phyloP scores from a whole-genome alignment of 306 rosid genomes.

The Cicer bijugum region DNA sequence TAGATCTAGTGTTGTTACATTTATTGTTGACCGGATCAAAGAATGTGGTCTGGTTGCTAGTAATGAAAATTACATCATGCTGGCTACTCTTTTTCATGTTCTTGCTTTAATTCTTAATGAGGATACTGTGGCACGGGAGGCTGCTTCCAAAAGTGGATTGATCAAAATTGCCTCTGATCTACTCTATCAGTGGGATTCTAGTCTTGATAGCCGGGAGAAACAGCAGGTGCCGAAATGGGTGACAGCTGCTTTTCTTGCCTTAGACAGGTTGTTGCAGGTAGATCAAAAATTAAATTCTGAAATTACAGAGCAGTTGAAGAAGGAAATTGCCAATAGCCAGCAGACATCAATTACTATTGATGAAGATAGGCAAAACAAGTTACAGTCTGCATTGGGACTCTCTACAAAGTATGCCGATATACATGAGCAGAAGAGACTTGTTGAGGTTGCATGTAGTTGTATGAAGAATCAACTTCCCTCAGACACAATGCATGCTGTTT shows the following conservation, averaged over 20 bases:
- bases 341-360: slow-evolving; percentile 73
- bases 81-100: slow-evolving; percentile 92
- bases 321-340: slow-evolving; percentile 60
- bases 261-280: slow-evolving; percentile 90
- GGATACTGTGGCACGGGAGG: slow-evolving; percentile 80
- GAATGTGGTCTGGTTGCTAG: slow-evolving; percentile 64
- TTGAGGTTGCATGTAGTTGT: slow-evolving; percentile 91
- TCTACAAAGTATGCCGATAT: slow-evolving; percentile 69
- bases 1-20: slow-evolving; percentile 69
- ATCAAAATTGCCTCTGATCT: slow-evolving; percentile 77
- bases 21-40: slow-evolving; percentile 77
- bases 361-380: slow-evolving; percentile 79
- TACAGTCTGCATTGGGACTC: slow-evolving; percentile 81
- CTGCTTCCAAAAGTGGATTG: slow-evolving; percentile 79
- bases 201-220: slow-evolving; percentile 57
- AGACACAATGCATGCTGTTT: slow-evolving; percentile 92
- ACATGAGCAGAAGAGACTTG: slow-evolving; percentile 81
- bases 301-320: slow-evolving; percentile 82
- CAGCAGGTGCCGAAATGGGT: slow-evolving; percentile 89
- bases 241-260: slow-evolving; percentile 88
- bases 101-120: slow-evolving; percentile 92
- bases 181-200: slow-evolving; percentile 81
- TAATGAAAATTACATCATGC: slow-evolving; percentile 57
- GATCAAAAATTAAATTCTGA: slow-evolving; percentile 86
- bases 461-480: slow-evolving; percentile 87